Evolutionary conservation across 2,329 filamentous ascomycete species (phyloP).

Genomic region (Clarireedia paspali): DNA sequence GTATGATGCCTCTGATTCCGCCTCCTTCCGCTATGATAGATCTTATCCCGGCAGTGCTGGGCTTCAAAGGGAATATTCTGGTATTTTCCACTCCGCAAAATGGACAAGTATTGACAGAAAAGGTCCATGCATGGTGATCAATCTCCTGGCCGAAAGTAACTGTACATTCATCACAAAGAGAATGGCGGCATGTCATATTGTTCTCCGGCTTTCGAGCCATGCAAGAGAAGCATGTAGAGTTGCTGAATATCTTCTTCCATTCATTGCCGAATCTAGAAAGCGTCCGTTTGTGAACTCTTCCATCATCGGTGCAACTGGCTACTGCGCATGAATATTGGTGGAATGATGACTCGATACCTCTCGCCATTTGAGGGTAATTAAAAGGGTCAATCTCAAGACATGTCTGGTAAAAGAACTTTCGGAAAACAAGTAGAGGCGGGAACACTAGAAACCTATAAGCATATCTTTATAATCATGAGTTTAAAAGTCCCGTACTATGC

Average conservation of each 20-base stretch:
- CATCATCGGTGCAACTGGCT: background rate
- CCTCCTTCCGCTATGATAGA: slow-evolving; percentile 11
- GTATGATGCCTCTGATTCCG: slow-evolving; percentile 8
- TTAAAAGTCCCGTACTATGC: too few relatives aligned
- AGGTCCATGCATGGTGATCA: background rate
- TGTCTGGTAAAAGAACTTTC: slow-evolving; percentile 9
- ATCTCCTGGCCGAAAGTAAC: background rate
- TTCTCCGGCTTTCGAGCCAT: slow-evolving; percentile 5
- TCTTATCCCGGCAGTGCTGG: slow-evolving; percentile 10
- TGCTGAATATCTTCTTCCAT: slow-evolving; percentile 8
- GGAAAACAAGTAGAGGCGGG: slow-evolving; percentile 8
- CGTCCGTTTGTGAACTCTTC: background rate
- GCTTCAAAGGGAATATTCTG: background rate
- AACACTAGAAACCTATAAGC: background rate
- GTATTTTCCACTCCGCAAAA: background rate
- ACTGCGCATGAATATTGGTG: background rate
- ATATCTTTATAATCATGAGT: slow-evolving; percentile 13
- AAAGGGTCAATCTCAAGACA: slow-evolving; percentile 4
- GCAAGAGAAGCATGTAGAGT: slow-evolving; percentile 8
- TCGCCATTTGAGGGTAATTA: slow-evolving; percentile 3
- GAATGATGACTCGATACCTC: slow-evolving; percentile 1
- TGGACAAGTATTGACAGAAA: background rate
- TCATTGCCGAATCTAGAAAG: background rate
- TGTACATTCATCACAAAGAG: background rate
- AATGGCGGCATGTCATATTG: slow-evolving; percentile 1